Conservation (phyloP, 1,284 basidiomycete species). For the Pseudozyma pruni region DNA sequence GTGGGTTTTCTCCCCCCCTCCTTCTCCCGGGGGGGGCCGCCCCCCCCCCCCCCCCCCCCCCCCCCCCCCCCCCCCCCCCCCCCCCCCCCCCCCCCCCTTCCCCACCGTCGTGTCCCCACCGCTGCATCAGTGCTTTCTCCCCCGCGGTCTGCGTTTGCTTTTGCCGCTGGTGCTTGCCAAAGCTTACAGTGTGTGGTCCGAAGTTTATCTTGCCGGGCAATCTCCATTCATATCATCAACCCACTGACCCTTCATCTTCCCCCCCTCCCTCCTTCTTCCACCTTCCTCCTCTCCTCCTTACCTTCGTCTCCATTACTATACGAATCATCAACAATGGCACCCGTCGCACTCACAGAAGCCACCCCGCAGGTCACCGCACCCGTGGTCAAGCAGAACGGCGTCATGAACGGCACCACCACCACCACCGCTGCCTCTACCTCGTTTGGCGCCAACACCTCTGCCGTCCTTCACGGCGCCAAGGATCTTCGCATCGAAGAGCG, state of each 20-base stretch:
- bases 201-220: neutral
- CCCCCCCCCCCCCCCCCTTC: too few species aligned
- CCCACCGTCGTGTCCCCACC: too few species aligned
- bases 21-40: too few species aligned
- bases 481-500: conserved; percentile 74
- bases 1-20: too few species aligned
- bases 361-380: conserved; percentile 7
- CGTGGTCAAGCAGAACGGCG: conserved; percentile 21
- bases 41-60: too few species aligned
- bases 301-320: neutral
- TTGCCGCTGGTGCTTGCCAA: conserved; percentile 2
- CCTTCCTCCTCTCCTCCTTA: neutral
- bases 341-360: conserved; percentile 35
- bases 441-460: conserved; percentile 54
- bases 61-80: too few species aligned
- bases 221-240: conserved; percentile 7
- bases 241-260: neutral
- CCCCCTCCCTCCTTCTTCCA: neutral
- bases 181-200: neutral
- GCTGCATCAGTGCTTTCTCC: too few species aligned
- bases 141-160: too few species aligned
- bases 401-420: conserved; percentile 27
- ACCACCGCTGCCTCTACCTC: conserved; percentile 2
- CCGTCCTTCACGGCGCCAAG: conserved; percentile 69
- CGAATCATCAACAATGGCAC: conserved; percentile 21